phyloP scores from a whole-genome alignment of 1,284 basidiomycete genomes.

The Anthracocystis walkeri region DNA sequence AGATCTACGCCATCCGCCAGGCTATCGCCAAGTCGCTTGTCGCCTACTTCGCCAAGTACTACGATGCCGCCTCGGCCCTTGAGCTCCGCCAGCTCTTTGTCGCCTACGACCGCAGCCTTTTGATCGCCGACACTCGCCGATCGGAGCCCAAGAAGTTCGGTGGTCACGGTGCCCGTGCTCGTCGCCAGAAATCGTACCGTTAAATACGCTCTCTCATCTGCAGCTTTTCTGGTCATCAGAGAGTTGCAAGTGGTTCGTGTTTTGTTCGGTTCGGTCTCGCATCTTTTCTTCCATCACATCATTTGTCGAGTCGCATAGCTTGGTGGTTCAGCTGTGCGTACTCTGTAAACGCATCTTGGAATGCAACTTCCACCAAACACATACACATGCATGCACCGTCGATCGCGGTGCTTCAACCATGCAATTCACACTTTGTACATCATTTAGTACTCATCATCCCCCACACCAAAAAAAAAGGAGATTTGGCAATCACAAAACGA shows the following conservation, averaged over 20 bases:
- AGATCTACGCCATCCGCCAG: slow-evolving; percentile 99
- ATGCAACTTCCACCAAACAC: slow-evolving; percentile 26
- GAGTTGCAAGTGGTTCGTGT: slow-evolving; percentile 21
- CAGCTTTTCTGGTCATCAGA: not conserved
- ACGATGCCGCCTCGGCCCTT: slow-evolving; percentile 91
- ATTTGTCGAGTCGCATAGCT: slow-evolving; percentile 18
- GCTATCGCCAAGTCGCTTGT: slow-evolving; percentile 98
- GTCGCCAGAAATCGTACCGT: slow-evolving; percentile 68
- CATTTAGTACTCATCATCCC: slow-evolving; percentile 28
- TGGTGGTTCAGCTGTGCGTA: slow-evolving; percentile 40
- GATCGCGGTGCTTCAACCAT: slow-evolving; percentile 21
- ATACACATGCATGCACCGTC: slow-evolving; percentile 29
- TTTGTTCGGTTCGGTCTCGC: slow-evolving; percentile 31
- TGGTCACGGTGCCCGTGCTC: slow-evolving; percentile 69
- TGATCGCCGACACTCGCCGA: slow-evolving; percentile 97
- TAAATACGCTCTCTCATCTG: slow-evolving; percentile 25
- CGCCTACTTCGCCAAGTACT: slow-evolving; percentile 97
- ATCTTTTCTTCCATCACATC: slow-evolving; percentile 4
- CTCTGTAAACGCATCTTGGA: slow-evolving; percentile 3
- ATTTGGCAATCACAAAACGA: slow-evolving; percentile 36
- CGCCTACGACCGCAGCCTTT: slow-evolving; percentile 77
- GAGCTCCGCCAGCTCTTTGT: slow-evolving; percentile 68
- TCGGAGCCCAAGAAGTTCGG: slow-evolving; percentile 95
- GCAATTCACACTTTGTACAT: slow-evolving; percentile 42
- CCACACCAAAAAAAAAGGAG: slow-evolving; percentile 25